phyloP scores from a whole-genome alignment of 305 asterid species.

The Fraxinus greggii region DNA sequence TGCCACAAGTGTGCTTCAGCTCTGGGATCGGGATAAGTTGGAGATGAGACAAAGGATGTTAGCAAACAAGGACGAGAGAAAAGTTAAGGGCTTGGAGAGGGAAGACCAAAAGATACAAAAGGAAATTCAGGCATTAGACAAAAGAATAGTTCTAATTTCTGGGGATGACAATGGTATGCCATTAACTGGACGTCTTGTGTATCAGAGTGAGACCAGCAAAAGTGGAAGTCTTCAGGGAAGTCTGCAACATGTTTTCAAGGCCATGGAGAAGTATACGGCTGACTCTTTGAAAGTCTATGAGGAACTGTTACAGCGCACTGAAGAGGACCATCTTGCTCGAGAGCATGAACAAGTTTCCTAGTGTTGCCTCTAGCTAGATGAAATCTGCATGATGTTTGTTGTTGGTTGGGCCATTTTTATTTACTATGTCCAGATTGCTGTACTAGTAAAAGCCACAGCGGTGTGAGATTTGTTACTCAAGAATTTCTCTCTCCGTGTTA shows the following conservation, averaged over 20 bases:
- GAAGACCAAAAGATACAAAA: conserved; percentile 83
- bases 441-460: not conserved
- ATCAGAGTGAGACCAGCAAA: conserved; percentile 77
- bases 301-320: conserved; percentile 70
- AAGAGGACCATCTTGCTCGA: conserved; percentile 60
- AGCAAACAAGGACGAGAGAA: conserved; percentile 67
- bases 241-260: conserved; percentile 70
- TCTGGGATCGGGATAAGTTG: conserved; percentile 77
- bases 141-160: conserved; percentile 54
- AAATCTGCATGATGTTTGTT: not conserved
- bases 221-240: conserved; percentile 66
- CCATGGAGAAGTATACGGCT: conserved; percentile 71
- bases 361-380: not conserved
- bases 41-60: conserved; percentile 74
- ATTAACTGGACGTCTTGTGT: conserved; percentile 56
- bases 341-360: conserved; percentile 43
- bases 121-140: conserved; percentile 79
- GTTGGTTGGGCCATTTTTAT: not conserved
- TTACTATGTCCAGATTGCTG: not conserved
- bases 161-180: conserved; percentile 46
- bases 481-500: not conserved
- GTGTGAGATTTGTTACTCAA: conserved; percentile 1
- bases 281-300: conserved; percentile 62
- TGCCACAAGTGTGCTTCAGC: conserved; percentile 59
- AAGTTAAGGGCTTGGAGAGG: conserved; percentile 69